phyloP scores from a whole-genome alignment of 2,329 filamentous ascomycete genomes.

The Cryphonectria japonica region DNA sequence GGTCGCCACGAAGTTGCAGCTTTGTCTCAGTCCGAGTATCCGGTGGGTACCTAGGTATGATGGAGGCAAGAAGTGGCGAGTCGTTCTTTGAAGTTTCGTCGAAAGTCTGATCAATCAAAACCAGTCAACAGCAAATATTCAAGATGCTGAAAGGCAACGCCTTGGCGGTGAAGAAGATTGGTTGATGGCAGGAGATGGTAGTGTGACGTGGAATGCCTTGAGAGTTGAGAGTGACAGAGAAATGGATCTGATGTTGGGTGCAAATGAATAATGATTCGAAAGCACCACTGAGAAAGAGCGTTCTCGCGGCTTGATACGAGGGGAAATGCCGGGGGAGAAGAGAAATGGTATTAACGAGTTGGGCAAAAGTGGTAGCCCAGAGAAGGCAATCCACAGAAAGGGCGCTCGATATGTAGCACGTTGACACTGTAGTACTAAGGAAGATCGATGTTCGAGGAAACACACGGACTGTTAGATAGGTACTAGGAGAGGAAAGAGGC shows the following conservation, averaged over 20 bases:
- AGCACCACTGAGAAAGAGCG: background rate
- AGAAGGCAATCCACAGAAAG: background rate
- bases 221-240: background rate
- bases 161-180: background rate
- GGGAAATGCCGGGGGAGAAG: background rate
- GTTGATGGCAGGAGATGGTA: background rate
- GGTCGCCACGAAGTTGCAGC: background rate
- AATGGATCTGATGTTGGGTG: background rate
- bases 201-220: background rate
- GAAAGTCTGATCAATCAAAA: background rate
- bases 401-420: background rate
- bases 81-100: background rate
- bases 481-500: background rate
- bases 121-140: background rate
- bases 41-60: background rate
- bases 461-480: background rate
- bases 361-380: background rate
- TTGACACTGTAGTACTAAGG: background rate
- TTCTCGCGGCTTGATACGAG: background rate
- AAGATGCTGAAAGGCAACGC: background rate
- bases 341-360: background rate
- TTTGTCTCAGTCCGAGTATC: background rate
- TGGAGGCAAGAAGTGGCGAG: background rate
- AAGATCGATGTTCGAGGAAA: background rate
- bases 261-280: background rate